These are phyloP conservation scores for Candida michaelii DNA, from an alignment of 805 yeast species.

Conservation along the genomic window DNA sequence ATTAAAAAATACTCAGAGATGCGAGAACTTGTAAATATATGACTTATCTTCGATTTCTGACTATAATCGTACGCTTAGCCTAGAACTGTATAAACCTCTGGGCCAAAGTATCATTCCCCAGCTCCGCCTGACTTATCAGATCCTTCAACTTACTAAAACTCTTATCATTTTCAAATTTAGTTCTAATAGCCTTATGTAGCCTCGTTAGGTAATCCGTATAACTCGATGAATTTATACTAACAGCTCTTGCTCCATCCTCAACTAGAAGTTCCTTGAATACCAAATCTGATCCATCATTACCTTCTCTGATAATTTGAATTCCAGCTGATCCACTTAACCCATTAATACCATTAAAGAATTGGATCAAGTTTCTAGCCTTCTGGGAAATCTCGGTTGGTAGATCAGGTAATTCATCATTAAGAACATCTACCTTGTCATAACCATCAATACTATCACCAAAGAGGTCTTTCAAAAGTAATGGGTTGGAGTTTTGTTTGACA, in stretches of 20 bases:
- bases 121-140: constrained; percentile 26
- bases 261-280: constrained; percentile 58
- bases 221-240: constrained; percentile 40
- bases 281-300: constrained; percentile 57
- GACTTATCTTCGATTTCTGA: no score
- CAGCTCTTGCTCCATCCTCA: constrained; percentile 60
- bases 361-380: constrained; percentile 65
- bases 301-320: constrained; percentile 62
- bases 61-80: background rate
- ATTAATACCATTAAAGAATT: constrained; percentile 45
- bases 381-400: constrained; percentile 65
- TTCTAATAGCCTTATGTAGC: constrained; percentile 64
- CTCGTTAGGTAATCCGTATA: constrained; percentile 67
- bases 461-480: constrained; percentile 67
- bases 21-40: no score
- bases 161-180: constrained; percentile 49
- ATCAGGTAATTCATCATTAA: constrained; percentile 62
- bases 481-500: constrained; percentile 69
- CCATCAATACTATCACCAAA: constrained; percentile 57
- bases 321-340: constrained; percentile 38
- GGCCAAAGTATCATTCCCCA: constrained; percentile 37
- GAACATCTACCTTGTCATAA: constrained; percentile 47
- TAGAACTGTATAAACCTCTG: constrained; percentile 40
- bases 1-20: no score
- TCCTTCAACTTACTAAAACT: constrained; percentile 28